Percentiles rank a stretch among this genome's conserved stretches.
phyloP scores from a whole-genome alignment of 768 basidiomycete species.

The Paxillus involutus region DNA sequence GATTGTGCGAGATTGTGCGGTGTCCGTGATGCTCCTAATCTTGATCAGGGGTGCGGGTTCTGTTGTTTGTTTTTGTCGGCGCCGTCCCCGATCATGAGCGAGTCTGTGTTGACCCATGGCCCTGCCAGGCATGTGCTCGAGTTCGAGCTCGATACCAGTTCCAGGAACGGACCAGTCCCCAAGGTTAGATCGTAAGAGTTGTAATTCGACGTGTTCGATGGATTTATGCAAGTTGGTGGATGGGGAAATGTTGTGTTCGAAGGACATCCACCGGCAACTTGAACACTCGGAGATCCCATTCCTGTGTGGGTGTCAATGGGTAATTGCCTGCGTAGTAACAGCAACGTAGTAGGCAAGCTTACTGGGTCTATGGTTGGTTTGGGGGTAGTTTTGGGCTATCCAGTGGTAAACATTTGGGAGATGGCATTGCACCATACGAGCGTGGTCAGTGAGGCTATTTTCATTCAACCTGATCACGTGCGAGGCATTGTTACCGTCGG shows the following conservation, averaged over 20 bases:
- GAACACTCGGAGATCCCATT: slow-evolving; percentile 79
- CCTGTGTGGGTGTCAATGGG: slow-evolving; percentile 43
- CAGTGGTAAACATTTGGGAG: too few relatives aligned
- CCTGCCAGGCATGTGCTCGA: slow-evolving; percentile 4
- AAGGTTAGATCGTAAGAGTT: slow-evolving; percentile 73
- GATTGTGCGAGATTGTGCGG: too few relatives aligned
- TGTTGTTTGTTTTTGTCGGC: slow-evolving; percentile 20
- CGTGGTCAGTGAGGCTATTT: too few relatives aligned
- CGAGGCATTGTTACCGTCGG: too few relatives aligned
- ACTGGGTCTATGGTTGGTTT: slow-evolving; percentile 66
- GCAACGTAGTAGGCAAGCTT: slow-evolving; percentile 13
- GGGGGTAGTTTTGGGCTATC: slow-evolving; percentile 54
- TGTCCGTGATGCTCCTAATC: too few relatives aligned
- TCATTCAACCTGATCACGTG: slow-evolving; percentile 11
- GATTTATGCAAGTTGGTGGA: slow-evolving; percentile 49
- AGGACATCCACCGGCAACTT: slow-evolving; percentile 59
- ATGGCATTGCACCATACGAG: slow-evolving; percentile 35
- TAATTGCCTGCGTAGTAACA: background rate
- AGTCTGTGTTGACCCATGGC: background rate
- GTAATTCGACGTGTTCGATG: slow-evolving; percentile 53
- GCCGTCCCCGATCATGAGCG: background rate
- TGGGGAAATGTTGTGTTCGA: slow-evolving; percentile 47
- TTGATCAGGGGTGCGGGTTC: slow-evolving; percentile 55
- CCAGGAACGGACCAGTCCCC: slow-evolving; percentile 67
- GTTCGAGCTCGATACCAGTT: slow-evolving; percentile 57